Percentiles rank a stretch among this genome's conserved stretches.
Evolutionary conservation across 345 rosid species (phyloP).

Genomic region (Syzygium grande): DNA sequence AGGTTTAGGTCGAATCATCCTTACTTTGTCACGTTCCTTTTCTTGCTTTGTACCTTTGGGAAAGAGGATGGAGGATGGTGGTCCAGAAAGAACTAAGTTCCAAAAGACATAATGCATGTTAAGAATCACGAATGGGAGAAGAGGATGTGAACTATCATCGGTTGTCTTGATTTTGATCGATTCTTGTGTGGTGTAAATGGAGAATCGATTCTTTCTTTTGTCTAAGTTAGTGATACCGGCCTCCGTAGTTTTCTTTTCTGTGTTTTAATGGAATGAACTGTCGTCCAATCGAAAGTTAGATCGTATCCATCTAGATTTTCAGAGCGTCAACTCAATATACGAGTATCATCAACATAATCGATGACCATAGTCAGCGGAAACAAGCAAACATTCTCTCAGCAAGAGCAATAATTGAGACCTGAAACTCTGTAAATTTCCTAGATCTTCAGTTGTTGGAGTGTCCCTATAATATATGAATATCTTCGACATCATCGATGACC

Average conservation of each 20-base stretch:
- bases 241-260: not conserved
- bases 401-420: no score
- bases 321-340: fast-evolving
- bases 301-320: fast-evolving
- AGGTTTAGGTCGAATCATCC: not conserved
- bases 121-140: no score
- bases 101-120: not conserved
- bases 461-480: not conserved
- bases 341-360: not conserved
- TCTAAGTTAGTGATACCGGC: not conserved
- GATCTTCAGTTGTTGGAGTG: no score
- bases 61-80: not conserved
- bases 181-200: not conserved
- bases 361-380: fast-evolving
- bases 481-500: fast-evolving
- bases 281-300: not conserved
- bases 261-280: not conserved
- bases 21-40: not conserved
- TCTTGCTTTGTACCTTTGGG: not conserved
- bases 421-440: no score
- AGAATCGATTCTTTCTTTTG: not conserved
- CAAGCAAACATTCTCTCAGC: not conserved
- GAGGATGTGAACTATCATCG: not conserved
- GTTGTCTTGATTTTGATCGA: not conserved
- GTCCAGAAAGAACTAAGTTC: not conserved